Percentiles rank a stretch among this genome's conserved stretches.
Evolutionary conservation across 2,329 filamentous ascomycete species (phyloP).

Genomic region (Neoascochyta sp.): DNA sequence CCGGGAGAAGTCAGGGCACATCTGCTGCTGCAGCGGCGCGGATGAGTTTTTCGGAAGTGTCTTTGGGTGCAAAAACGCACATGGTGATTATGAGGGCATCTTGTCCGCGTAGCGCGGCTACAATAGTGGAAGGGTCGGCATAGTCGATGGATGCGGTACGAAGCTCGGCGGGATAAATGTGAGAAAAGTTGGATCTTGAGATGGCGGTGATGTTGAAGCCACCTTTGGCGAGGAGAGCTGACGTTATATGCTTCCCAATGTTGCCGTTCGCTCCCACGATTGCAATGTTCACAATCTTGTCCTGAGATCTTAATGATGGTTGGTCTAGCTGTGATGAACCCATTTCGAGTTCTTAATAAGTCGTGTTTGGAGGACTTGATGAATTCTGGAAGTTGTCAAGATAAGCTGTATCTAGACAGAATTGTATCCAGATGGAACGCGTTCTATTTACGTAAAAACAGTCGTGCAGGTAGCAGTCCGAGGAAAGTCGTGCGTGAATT

Average conservation of each 20-base stretch:
- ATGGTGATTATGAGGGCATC: slow-evolving; percentile 42
- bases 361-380: no score
- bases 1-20: slow-evolving; percentile 41
- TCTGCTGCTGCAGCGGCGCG: slow-evolving; percentile 36
- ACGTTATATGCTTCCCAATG: slow-evolving; percentile 30
- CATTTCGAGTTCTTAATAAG: no score
- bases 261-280: slow-evolving; percentile 37
- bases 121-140: slow-evolving; percentile 41
- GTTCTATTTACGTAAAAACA: no score
- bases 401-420: no score
- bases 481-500: no score
- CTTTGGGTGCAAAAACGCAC: slow-evolving; percentile 21
- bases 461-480: no score
- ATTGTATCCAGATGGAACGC: no score
- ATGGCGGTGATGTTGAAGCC: slow-evolving; percentile 50
- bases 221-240: slow-evolving; percentile 44
- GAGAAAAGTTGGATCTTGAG: slow-evolving; percentile 45
- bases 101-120: slow-evolving; percentile 36
- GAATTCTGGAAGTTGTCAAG: no score
- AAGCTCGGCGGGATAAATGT: slow-evolving; percentile 42
- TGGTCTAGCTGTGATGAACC: slow-evolving; percentile 1
- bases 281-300: slow-evolving; percentile 36
- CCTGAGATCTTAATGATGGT: slow-evolving; percentile 5
- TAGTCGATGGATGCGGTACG: slow-evolving; percentile 48
- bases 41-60: slow-evolving; percentile 32